phyloP scores from a whole-genome alignment of 345 rosid genomes.

The Passiflora organensis region DNA sequence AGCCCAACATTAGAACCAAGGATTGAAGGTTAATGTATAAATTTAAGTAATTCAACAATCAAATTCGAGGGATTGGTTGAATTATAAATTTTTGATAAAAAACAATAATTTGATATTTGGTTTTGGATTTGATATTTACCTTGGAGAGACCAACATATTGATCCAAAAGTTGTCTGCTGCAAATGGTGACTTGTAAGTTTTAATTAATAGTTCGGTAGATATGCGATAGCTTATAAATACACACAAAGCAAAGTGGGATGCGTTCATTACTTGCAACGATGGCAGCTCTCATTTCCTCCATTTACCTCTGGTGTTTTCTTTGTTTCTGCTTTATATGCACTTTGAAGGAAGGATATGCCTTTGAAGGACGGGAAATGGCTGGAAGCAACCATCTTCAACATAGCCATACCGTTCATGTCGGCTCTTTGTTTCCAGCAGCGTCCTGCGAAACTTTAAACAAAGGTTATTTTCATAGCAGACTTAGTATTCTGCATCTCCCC shows the following conservation, averaged over 20 bases:
- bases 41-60: no score
- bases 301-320: conserved; percentile 12
- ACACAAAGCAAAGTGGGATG: neutral
- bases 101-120: no score
- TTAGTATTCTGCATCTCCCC: no score
- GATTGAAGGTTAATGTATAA: no score
- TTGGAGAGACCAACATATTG: no score
- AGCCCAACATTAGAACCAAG: no score
- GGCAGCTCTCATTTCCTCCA: conserved; percentile 9
- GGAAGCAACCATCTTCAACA: conserved; percentile 6
- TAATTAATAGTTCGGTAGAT: no score
- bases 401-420: conserved; percentile 31
- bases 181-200: no score
- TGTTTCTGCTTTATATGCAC: conserved; percentile 20
- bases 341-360: conserved; percentile 18
- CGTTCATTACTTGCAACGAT: neutral
- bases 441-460: conserved; percentile 39
- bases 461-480: conserved; percentile 24
- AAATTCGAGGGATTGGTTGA: no score
- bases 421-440: conserved; percentile 50
- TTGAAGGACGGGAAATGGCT: conserved; percentile 20
- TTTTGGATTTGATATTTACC: no score
- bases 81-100: no score
- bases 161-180: no score
- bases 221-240: conserved; percentile 11